Conservation (phyloP, 2,329 filamentous ascomycete species). For the Nigrograna mackinnonii region DNA sequence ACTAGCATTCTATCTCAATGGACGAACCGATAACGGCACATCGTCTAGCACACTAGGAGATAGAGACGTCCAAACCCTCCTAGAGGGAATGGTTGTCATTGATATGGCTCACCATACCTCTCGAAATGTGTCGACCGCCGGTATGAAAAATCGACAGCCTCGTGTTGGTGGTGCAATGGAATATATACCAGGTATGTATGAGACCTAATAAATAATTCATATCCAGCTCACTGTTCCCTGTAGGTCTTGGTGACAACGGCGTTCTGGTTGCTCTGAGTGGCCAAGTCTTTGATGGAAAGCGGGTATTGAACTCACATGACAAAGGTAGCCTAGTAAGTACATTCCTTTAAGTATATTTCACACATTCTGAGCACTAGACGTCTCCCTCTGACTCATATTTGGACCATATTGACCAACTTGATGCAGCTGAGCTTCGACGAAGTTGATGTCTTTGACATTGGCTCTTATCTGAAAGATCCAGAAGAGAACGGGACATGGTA, state of each 20-base stretch:
- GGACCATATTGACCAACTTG: too few relatives aligned
- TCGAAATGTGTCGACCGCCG: constrained; percentile 43
- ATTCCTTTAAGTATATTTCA: background rate
- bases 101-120: constrained; percentile 39
- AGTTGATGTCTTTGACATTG: constrained; percentile 47
- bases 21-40: constrained; percentile 42
- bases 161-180: constrained; percentile 42
- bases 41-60: constrained; percentile 16
- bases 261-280: constrained; percentile 46
- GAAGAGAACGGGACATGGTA: constrained; percentile 45
- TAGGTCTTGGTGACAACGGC: constrained; percentile 40
- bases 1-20: constrained; percentile 45
- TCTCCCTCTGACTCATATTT: too few relatives aligned
- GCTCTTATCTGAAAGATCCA: constrained; percentile 31
- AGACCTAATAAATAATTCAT: too few relatives aligned
- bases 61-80: constrained; percentile 9
- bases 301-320: constrained; percentile 8
- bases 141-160: constrained; percentile 29
- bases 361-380: background rate
- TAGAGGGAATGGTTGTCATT: constrained; percentile 45
- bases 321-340: constrained; percentile 30
- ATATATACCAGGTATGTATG: constrained; percentile 40
- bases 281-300: constrained; percentile 11
- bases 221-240: too few relatives aligned
- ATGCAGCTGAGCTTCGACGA: constrained; percentile 17